A percentile compares a stretch with the other conserved stretches of the same genome.
Conservation (phyloP, 2,329 filamentous ascomycete genomes). For the Venturia nashicola region DNA sequence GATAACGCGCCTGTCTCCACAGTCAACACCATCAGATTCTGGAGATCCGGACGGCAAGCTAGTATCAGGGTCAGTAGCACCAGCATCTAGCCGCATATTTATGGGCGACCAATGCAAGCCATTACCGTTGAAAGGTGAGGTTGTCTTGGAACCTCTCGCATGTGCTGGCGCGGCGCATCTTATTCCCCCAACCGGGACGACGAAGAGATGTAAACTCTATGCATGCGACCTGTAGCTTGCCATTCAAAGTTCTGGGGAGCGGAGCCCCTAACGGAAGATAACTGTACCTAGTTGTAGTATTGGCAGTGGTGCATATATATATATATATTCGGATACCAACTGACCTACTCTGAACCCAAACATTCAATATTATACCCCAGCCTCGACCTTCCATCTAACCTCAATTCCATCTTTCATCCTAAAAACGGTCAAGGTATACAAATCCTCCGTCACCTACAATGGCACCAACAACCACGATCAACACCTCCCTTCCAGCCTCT, state of each 20-base stretch:
- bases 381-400: not conserved
- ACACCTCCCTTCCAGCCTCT: constrained; percentile 21
- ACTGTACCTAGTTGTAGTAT: too few species aligned
- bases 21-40: not conserved
- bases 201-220: not conserved
- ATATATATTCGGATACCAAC: not conserved
- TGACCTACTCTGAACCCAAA: not conserved
- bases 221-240: not conserved
- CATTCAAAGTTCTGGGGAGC: not conserved
- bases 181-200: not conserved
- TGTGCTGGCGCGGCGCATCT: not conserved
- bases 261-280: not conserved
- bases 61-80: not conserved
- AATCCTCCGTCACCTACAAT: not conserved
- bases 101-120: not conserved
- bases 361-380: not conserved
- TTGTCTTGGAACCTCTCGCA: not conserved
- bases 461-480: constrained; percentile 22
- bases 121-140: not conserved
- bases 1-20: not conserved
- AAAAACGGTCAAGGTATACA: not conserved
- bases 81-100: not conserved
- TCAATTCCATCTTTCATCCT: not conserved
- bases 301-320: not conserved
- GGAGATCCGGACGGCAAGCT: not conserved